Base-by-base conservation (phyloP, 306 rosid genomes). In the Sphenostylis stenocarpa region DNA sequence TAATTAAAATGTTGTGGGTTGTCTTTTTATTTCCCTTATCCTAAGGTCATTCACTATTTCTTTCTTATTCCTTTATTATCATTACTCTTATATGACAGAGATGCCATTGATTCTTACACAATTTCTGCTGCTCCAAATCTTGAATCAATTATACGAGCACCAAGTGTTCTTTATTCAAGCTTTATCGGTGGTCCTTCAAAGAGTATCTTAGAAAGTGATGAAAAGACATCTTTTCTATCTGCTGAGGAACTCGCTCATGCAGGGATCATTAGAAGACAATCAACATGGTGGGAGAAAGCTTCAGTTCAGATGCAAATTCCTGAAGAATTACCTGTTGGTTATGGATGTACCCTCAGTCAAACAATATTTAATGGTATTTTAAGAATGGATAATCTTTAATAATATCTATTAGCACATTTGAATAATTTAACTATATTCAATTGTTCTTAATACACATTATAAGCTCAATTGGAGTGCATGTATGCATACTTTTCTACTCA, bases 261-360 rank as follows among this genome's bases (percentile, higher is more conserved):
- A 44, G 77, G 82, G 76, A 19, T 84, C 34, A 52, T 87, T 11
- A 82, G 82, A 80, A 53, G 74, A 48, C 89, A 81, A 55, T 86
- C 96, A 23, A 83, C 85, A 74, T 48, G 84, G 85, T 85, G 87
- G 72, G 89, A 81, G 28, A 85, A 70, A 80, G 78, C 87, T 61
- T 65, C 90, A 5, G n/a, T 88, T 56, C 74, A 84, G 31, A 85
- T 73, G 87, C 96, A 88, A 19, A 48, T 70, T 47, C 84, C 88
- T 61, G 91, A 90, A 55, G 96, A 88, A 83, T 44, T 84, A 4
- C 84, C 96, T 3, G n/a, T 77, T 88, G 85, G 73, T 44, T 85
- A 82, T 67, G 97, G 91, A 12, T 93, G 97, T 77, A 91, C 84
- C 84, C 81, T 93, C 77, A 88, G 91, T 73, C 96, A 93, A 83